A percentile compares a stretch with the other conserved stretches of the same genome.
phyloP scores from a whole-genome alignment of 176 grass and related monocot species.

The Eragrostis nindensis region DNA sequence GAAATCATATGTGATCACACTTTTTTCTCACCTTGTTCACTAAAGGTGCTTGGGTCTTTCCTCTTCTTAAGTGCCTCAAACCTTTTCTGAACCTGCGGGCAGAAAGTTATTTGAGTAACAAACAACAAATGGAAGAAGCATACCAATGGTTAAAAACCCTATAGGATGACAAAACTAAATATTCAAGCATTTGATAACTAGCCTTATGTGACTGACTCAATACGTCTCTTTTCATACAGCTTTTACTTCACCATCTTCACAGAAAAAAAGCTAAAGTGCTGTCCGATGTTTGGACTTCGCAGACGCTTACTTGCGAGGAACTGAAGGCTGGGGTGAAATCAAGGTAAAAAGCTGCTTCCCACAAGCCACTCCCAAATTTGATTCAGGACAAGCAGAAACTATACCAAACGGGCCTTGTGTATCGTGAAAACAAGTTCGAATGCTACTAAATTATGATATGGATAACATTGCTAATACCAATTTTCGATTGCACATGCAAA shows the following conservation, averaged over 20 bases:
- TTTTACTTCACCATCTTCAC: not conserved
- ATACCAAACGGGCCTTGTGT: not conserved
- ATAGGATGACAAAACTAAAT: constrained; percentile 15
- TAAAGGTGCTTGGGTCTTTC: constrained; percentile 78
- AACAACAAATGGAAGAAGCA: not conserved
- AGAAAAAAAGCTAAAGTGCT: not conserved
- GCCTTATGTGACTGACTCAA: not conserved
- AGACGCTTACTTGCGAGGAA: not conserved
- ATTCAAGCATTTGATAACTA: not conserved
- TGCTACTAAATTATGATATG: constrained; percentile 9
- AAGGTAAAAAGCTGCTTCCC: not conserved
- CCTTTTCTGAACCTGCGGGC: constrained; percentile 83
- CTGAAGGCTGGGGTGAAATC: not conserved
- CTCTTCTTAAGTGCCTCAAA: constrained; percentile 93
- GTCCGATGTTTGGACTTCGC: not conserved
- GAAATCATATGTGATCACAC: not conserved
- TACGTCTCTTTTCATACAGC: not conserved
- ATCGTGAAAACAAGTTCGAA: not conserved
- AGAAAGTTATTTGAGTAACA: constrained; percentile 39
- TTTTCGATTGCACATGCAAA: not conserved
- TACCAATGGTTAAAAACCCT: not conserved
- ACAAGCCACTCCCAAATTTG: not conserved
- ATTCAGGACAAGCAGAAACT: not conserved
- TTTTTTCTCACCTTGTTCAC: constrained; percentile 76
- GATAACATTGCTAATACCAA: not conserved